Conservation (phyloP, 2,329 filamentous ascomycete species). For the Scedosporium dehoogii region DNA sequence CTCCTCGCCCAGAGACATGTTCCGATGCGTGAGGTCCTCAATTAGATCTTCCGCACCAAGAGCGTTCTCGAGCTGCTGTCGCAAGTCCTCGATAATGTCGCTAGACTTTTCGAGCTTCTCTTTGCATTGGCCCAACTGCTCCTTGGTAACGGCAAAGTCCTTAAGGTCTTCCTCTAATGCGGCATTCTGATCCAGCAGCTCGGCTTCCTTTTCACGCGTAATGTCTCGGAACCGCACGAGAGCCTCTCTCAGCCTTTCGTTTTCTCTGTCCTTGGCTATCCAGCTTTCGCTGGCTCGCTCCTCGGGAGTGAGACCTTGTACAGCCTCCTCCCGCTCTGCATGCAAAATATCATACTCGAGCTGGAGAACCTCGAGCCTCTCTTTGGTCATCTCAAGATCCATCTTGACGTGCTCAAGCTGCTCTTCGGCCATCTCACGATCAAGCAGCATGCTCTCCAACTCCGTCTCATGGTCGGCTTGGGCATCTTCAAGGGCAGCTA, state of each 20-base stretch:
- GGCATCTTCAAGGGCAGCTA: constrained; percentile 51
- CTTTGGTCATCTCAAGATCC: constrained; percentile 68
- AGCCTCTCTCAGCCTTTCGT: constrained; percentile 78
- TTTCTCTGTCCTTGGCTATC: constrained; percentile 84
- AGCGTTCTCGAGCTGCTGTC: constrained; percentile 82
- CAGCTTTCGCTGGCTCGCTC: constrained; percentile 80
- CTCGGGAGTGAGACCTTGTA: constrained; percentile 77
- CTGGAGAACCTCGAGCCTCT: constrained; percentile 72
- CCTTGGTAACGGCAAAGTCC: constrained; percentile 56
- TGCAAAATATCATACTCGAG: constrained; percentile 78
- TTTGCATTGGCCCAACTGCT: constrained; percentile 59
- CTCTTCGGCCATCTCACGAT: constrained; percentile 95
- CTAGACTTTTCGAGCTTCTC: constrained; percentile 66
- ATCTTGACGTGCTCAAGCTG: constrained; percentile 71
- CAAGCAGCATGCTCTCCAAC: constrained; percentile 77
- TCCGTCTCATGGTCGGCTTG: constrained; percentile 79
- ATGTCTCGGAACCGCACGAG: constrained; percentile 77
- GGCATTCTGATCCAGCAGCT: constrained; percentile 66
- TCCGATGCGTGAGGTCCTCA: constrained; percentile 80
- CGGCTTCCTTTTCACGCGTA: constrained; percentile 73
- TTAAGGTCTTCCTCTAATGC: constrained; percentile 63
- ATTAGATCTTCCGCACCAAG: constrained; percentile 89
- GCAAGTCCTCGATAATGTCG: constrained; percentile 70
- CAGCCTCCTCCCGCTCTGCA: constrained; percentile 79
- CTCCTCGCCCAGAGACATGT: constrained; percentile 71